Conservation (phyloP, 179 eudicot species). For the Beta lomatogona region DNA sequence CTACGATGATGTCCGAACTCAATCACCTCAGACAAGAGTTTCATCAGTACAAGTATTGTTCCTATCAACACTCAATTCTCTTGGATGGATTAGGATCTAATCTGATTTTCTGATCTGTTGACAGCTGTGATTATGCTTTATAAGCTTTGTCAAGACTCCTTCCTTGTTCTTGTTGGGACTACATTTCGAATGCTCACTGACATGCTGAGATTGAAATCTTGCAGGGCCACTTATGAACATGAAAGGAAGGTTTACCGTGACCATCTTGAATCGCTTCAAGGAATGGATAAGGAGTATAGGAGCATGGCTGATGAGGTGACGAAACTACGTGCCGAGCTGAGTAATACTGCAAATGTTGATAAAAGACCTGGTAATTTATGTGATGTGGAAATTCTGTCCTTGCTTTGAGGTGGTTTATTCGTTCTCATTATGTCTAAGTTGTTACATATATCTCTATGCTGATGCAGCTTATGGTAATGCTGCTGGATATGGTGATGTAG, state of each 20-base stretch:
- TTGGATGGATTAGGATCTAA: neutral
- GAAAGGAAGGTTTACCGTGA: conserved; percentile 88
- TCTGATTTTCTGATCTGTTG: conserved; percentile 5
- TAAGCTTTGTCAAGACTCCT: neutral
- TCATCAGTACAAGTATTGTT: conserved; percentile 85
- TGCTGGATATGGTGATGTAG: conserved; percentile 58
- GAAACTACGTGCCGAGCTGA: conserved; percentile 80
- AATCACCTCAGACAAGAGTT: conserved; percentile 83
- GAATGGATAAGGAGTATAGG: conserved; percentile 91
- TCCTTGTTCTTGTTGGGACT: neutral
- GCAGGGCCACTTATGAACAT: conserved; percentile 87
- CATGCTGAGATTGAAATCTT: conserved; percentile 9
- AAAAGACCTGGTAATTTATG: conserved; percentile 56
- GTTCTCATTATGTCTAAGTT: neutral
- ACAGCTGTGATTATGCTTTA: neutral
- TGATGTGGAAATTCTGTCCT: neutral
- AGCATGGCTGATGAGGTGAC: conserved; percentile 92
- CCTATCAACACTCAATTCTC: neutral
- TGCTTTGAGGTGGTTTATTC: neutral
- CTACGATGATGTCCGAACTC: conserved; percentile 70
- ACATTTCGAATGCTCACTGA: conserved; percentile 1
- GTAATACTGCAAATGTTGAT: conserved; percentile 56
- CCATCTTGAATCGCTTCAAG: conserved; percentile 93
- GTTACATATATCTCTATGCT: conserved; percentile 17
- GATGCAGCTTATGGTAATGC: conserved; percentile 60